These are phyloP conservation scores for Saturnispora ahearnii DNA, from an alignment of 805 yeast genomes.

Conservation along the genomic window DNA sequence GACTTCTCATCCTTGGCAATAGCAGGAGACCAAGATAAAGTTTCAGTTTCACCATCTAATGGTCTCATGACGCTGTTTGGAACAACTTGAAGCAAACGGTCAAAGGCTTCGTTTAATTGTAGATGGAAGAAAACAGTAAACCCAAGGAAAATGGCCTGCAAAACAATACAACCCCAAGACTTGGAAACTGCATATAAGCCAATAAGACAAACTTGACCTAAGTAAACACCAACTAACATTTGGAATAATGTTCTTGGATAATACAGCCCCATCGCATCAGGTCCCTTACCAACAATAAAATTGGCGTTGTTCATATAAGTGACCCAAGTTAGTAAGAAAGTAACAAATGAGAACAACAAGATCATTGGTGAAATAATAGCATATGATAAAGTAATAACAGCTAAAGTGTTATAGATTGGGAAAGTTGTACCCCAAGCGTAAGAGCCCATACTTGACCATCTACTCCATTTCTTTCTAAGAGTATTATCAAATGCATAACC, in stretches of 20 bases:
- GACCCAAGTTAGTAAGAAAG: conserved; percentile 64
- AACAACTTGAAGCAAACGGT: conserved; percentile 43
- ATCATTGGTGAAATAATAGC: conserved; percentile 77
- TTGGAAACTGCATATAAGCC: conserved; percentile 86
- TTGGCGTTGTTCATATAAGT: conserved; percentile 72
- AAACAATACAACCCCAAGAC: conserved; percentile 89
- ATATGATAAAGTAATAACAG: conserved; percentile 59
- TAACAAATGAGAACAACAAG: conserved; percentile 59
- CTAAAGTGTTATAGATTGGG: conserved; percentile 67
- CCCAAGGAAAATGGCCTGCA: conserved; percentile 58
- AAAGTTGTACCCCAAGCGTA: conserved; percentile 68
- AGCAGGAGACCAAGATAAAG: conserved; percentile 42
- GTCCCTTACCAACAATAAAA: conserved; percentile 56
- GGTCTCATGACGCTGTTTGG: conserved; percentile 74
- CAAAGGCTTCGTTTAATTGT: conserved; percentile 58
- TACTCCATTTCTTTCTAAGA: conserved; percentile 54
- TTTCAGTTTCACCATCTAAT: conserved; percentile 57
- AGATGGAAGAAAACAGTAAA: conserved; percentile 63
- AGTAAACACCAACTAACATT: conserved; percentile 76
- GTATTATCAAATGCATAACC: conserved; percentile 53
- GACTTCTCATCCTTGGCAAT: conserved; percentile 1
- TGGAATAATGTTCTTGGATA: conserved; percentile 88
- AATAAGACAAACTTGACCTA: conserved; percentile 78
- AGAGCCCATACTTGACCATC: conserved; percentile 46
- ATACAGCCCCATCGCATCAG: conserved; percentile 72